Base-by-base conservation (phyloP, 2,329 filamentous ascomycete species). In the Diaporthe batatas region DNA sequence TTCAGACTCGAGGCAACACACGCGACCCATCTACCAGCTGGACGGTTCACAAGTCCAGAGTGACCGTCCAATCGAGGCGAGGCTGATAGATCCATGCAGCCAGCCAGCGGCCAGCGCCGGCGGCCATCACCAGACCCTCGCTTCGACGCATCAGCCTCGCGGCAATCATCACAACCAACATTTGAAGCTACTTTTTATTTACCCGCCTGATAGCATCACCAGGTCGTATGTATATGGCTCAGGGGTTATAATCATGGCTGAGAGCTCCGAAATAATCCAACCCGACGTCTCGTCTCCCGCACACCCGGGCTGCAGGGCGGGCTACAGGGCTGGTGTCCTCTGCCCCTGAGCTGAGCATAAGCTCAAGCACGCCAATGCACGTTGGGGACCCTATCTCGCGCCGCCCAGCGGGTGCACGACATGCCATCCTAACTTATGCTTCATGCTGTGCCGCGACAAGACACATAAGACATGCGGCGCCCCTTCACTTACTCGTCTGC, bases 261-360 rank as follows among this genome's bases (percentile, higher is more conserved):
- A 36, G 39, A 42, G 39, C 44, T 65, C 62, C 29, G 44, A 51
- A 6, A 32, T 49, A 12, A 5, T 18, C 29, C 39, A 42, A 51
- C 49, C 44, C 62, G n/a, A 67, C 47, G 39, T 67, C 62, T 34
- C 47, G 47, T 53, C 34, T 67, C 54, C 44, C 57, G 16, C 32
- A 11, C 54, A 23, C 54, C 44, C 39, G 39, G 39, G 39, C 39
- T n/a, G n/a, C n/a, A n/a, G n/a, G n/a, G n/a, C n/a, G n/a, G n/a
- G n/a, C n/a, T n/a, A n/a, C n/a, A n/a, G n/a, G n/a, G n/a, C n/a
- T n/a, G 1, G 6, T 49, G 59, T 65, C 25, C 25, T n/a, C 53
- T 42, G 58, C 69, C 69, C 69, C 69, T 71, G 69, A 71, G 69
- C 69, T 71, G 69, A 71, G 51, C 69, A 71, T 71, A 39, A 65